Conservation (phyloP, 1,139 yeast species). For the Geotrichum candidum region DNA sequence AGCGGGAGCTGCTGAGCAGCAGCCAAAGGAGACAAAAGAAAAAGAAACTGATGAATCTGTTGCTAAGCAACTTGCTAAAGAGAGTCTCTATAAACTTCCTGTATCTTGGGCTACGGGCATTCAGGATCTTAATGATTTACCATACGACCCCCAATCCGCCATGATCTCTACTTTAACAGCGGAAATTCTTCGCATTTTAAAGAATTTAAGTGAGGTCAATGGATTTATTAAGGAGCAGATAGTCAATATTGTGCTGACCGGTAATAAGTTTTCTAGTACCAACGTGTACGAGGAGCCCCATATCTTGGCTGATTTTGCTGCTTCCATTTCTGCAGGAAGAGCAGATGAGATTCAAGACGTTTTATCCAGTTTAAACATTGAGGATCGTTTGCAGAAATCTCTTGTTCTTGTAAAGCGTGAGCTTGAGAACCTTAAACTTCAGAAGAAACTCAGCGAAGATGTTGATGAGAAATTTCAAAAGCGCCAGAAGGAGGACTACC, state of each 20-base stretch:
- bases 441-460: slow-evolving; percentile 58
- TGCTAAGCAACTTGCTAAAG: slow-evolving; percentile 11
- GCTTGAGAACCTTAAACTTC: slow-evolving; percentile 61
- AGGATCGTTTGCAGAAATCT: slow-evolving; percentile 68
- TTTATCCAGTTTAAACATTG: slow-evolving; percentile 65
- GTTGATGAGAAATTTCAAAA: slow-evolving; percentile 61
- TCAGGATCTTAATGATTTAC: slow-evolving; percentile 63
- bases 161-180: slow-evolving; percentile 69
- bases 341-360: slow-evolving; percentile 62
- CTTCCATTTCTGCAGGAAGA: slow-evolving; percentile 66
- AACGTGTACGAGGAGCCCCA: slow-evolving; percentile 73
- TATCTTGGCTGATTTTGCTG: slow-evolving; percentile 69
- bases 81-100: slow-evolving; percentile 46
- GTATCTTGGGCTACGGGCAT: slow-evolving; percentile 40
- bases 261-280: slow-evolving; percentile 35
- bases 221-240: slow-evolving; percentile 60
- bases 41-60: neutral
- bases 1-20: slow-evolving; percentile 1
- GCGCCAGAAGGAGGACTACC: slow-evolving; percentile 59
- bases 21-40: neutral
- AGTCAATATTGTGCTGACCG: slow-evolving; percentile 42
- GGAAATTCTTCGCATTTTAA: slow-evolving; percentile 57
- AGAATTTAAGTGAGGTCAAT: slow-evolving; percentile 54
- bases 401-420: slow-evolving; percentile 76
- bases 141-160: slow-evolving; percentile 68